Conservation (phyloP, 23 red algal species). For the Pyropia haitanensis region DNA sequence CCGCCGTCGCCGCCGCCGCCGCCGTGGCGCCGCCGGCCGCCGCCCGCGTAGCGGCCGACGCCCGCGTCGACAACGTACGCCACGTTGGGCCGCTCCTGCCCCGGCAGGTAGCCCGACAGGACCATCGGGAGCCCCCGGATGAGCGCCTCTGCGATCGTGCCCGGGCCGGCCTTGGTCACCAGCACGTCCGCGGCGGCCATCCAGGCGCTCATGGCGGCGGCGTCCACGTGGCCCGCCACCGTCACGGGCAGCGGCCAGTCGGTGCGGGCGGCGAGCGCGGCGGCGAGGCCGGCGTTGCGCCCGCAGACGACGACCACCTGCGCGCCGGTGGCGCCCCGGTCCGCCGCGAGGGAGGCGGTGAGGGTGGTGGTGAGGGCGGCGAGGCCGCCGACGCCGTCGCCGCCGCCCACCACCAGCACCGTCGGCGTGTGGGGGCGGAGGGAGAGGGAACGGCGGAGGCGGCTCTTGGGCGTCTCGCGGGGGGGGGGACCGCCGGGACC, state of each 20-base stretch:
- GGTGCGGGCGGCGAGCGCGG: slow-evolving; percentile 3
- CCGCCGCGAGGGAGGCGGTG: neutral
- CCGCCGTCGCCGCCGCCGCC: too few relatives aligned
- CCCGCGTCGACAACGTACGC: slow-evolving; percentile 42
- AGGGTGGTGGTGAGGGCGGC: slow-evolving; percentile 26
- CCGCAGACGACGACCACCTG: slow-evolving; percentile 73
- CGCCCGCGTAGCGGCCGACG: slow-evolving; percentile 28
- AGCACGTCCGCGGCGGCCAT: slow-evolving; percentile 66
- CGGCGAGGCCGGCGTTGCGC: slow-evolving; percentile 17
- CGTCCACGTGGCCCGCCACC: slow-evolving; percentile 46
- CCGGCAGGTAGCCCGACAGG: slow-evolving; percentile 63
- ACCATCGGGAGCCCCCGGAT: slow-evolving; percentile 63
- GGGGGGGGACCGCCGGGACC: too few relatives aligned
- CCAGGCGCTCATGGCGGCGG: slow-evolving; percentile 50
- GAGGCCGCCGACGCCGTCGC: slow-evolving; percentile 13
- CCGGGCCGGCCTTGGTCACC: slow-evolving; percentile 72
- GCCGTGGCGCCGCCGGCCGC: too few relatives aligned
- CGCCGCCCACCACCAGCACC: slow-evolving; percentile 48
- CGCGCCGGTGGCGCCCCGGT: slow-evolving; percentile 4
- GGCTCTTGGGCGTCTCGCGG: slow-evolving; percentile 4
- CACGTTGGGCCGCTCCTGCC: slow-evolving; percentile 79
- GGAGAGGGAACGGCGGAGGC: slow-evolving; percentile 21
- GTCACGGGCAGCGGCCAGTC: slow-evolving; percentile 25
- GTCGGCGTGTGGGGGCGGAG: slow-evolving; percentile 30
- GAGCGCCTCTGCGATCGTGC: slow-evolving; percentile 75